Percentiles rank a stretch among this genome's conserved stretches.
phyloP scores from a whole-genome alignment of 345 rosid genomes.

The Acer saccharum region DNA sequence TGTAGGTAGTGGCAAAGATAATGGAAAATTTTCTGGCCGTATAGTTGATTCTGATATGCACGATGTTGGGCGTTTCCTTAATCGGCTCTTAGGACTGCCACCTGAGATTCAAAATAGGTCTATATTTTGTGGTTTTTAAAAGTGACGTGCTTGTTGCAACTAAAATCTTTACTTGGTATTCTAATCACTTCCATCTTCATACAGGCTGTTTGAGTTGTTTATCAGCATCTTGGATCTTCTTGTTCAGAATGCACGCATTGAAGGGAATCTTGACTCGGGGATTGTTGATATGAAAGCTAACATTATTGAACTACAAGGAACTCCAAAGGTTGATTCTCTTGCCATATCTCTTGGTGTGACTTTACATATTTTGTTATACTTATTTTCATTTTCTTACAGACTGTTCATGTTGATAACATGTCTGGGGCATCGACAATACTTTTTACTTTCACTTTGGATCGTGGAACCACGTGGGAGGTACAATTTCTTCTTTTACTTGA shows the following conservation, averaged over 20 bases:
- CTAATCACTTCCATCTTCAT: constrained; percentile 28
- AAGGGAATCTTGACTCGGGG: constrained; percentile 94
- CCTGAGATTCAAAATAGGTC: constrained; percentile 97
- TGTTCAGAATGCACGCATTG: constrained; percentile 90
- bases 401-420: constrained; percentile 93
- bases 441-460: constrained; percentile 87
- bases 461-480: constrained; percentile 98
- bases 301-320: constrained; percentile 70
- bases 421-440: constrained; percentile 94
- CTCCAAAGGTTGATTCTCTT: constrained; percentile 74
- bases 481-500: neutral
- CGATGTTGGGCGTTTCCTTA: constrained; percentile 93
- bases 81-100: constrained; percentile 93
- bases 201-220: constrained; percentile 94
- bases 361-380: constrained; percentile 28
- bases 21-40: constrained; percentile 83
- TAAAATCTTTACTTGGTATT: constrained; percentile 16
- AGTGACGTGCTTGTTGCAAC: constrained; percentile 13
- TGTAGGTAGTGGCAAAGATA: constrained; percentile 85
- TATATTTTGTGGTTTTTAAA: constrained; percentile 21
- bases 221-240: constrained; percentile 84
- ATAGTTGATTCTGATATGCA: constrained; percentile 99
- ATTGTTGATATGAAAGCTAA: constrained; percentile 97
- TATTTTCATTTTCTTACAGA: constrained; percentile 47
- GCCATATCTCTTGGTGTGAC: constrained; percentile 20